Evolutionary conservation across 441 rosid species (phyloP).

Genomic region (Corymbia citriodora): DNA sequence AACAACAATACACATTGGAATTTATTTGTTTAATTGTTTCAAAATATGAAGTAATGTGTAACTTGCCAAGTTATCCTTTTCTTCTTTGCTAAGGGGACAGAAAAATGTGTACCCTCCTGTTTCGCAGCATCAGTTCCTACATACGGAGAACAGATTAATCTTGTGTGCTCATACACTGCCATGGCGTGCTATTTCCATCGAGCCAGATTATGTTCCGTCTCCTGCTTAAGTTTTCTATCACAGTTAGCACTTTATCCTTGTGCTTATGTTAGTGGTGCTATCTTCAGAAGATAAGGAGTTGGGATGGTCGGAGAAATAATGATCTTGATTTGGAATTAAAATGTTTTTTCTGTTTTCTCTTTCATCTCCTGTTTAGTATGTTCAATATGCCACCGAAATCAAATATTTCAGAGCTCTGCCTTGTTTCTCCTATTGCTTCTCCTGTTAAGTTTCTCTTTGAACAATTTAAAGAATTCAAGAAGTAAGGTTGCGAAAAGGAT

Average conservation of each 20-base stretch:
- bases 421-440: background rate
- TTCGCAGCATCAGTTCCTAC: background rate
- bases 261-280: background rate
- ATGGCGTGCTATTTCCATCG: background rate
- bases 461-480: background rate
- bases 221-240: background rate
- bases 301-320: background rate
- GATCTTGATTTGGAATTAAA: background rate
- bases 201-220: background rate
- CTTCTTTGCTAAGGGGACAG: background rate
- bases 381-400: background rate
- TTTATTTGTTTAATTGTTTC: background rate
- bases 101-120: background rate
- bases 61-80: background rate
- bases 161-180: background rate
- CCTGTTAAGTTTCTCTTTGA: background rate
- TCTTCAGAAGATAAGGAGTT: background rate
- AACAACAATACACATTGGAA: background rate
- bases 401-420: background rate
- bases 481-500: background rate
- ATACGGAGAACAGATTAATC: background rate
- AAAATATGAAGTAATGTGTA: background rate
- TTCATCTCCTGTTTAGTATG: background rate
- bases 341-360: background rate
- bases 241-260: background rate